These are phyloP conservation scores for Mycotypha africana DNA, from an alignment of 371 early-diverging fungal species.

Conservation along the genomic window DNA sequence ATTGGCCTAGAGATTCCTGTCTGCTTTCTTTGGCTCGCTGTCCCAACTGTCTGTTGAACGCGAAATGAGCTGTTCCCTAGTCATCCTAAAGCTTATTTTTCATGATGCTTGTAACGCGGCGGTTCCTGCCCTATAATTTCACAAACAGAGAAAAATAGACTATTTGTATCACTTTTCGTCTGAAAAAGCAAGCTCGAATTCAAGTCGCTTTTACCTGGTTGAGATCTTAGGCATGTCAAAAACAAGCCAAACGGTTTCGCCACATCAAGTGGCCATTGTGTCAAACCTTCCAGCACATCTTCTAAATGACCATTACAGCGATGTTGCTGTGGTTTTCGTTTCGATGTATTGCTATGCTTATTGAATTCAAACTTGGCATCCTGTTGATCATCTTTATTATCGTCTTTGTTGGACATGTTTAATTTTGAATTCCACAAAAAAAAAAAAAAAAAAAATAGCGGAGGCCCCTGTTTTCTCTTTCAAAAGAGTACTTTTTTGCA, in stretches of 20 bases:
- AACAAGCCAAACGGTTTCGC: slow-evolving; percentile 37
- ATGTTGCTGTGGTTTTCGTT: slow-evolving; percentile 19
- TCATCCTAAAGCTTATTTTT: no score
- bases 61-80: no score
- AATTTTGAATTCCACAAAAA: no score
- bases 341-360: slow-evolving; percentile 24
- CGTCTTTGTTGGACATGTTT: no score
- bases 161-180: background rate
- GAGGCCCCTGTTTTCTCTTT: no score
- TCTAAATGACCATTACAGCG: slow-evolving; percentile 45
- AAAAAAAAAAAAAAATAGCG: no score
- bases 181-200: no score
- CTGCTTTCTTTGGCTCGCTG: no score
- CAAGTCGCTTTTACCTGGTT: slow-evolving; percentile 34
- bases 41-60: no score
- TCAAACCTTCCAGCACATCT: slow-evolving; percentile 36
- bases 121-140: slow-evolving; percentile 4
- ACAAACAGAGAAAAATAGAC: background rate
- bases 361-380: slow-evolving; percentile 20
- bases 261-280: slow-evolving; percentile 42
- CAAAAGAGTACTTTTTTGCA: no score
- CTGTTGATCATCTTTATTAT: no score
- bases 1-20: no score
- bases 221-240: slow-evolving; percentile 24
- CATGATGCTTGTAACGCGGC: slow-evolving; percentile 3